Conservation (phyloP, 2,329 filamentous ascomycete species). For the Botrytis fragariae region DNA sequence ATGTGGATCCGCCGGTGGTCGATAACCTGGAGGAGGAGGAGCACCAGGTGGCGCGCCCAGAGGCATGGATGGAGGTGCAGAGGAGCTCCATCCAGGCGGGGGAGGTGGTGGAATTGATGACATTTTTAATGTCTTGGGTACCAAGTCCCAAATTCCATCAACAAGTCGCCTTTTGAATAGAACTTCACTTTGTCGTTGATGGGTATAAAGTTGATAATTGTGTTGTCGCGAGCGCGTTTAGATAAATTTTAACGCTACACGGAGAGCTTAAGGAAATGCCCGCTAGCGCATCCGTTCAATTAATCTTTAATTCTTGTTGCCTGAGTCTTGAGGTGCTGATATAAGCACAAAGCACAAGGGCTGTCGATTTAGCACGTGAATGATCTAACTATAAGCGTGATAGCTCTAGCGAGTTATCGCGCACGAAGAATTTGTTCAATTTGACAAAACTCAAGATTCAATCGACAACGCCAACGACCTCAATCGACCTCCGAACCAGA, state of each 20-base stretch:
- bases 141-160: conserved; percentile 33
- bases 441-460: conserved; percentile 9
- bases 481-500: conserved; percentile 39
- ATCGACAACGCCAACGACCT: conserved; percentile 27
- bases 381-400: conserved; percentile 12
- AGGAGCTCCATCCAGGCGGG: conserved; percentile 63
- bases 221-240: conserved; percentile 17
- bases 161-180: conserved; percentile 9
- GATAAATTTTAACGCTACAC: conserved; percentile 17
- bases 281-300: conserved; percentile 17
- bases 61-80: conserved; percentile 50
- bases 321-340: not conserved
- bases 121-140: conserved; percentile 44
- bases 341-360: not conserved
- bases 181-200: conserved; percentile 19
- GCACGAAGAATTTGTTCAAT: conserved; percentile 16
- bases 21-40: conserved; percentile 83
- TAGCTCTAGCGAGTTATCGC: conserved; percentile 21
- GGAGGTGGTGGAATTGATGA: conserved; percentile 62
- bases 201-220: conserved; percentile 10
- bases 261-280: conserved; percentile 5
- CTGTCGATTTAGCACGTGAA: not conserved
- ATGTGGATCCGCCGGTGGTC: conserved; percentile 75
- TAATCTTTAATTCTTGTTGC: conserved; percentile 11
- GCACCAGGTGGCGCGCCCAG: conserved; percentile 46